A percentile compares a stretch with the other conserved stretches of the same genome.
Conservation (phyloP, 176 grass and related monocot genomes). For the Urochloa ruziziensis region DNA sequence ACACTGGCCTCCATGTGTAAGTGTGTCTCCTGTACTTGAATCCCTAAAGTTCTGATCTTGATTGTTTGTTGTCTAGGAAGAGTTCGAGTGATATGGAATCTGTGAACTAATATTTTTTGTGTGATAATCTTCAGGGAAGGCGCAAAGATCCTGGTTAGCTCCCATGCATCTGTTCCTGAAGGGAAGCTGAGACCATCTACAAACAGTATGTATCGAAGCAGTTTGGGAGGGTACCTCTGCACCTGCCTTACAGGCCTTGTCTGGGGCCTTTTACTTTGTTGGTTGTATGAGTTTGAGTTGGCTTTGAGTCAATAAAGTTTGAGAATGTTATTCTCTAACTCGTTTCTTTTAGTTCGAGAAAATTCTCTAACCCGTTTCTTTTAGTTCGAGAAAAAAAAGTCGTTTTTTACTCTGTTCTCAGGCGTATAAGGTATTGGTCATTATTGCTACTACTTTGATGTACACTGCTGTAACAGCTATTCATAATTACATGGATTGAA, state of each 20-base stretch:
- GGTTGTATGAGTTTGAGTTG: neutral
- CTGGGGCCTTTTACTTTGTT: neutral
- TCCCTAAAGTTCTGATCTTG: no score
- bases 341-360: neutral
- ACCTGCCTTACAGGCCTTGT: neutral
- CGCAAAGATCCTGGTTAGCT: conserved; percentile 14
- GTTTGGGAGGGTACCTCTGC: conserved; percentile 39
- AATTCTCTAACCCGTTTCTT: neutral
- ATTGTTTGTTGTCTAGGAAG: no score
- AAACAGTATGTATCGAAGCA: conserved; percentile 46
- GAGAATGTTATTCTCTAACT: neutral
- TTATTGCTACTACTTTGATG: neutral
- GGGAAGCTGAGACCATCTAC: conserved; percentile 40
- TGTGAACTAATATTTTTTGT: no score
- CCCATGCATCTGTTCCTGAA: conserved; percentile 31
- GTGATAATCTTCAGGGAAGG: no score
- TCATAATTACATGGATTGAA: conserved; percentile 19
- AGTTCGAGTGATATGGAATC: no score
- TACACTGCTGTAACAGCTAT: conserved; percentile 15
- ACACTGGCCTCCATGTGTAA: no score
- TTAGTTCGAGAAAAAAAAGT: no score
- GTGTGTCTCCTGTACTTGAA: no score
- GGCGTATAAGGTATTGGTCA: neutral
- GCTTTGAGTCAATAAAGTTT: conserved; percentile 1
- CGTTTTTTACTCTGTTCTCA: conserved; percentile 9